Conservation (phyloP, 768 basidiomycete species). For the Trichaptum fuscoviolaceum region DNA sequence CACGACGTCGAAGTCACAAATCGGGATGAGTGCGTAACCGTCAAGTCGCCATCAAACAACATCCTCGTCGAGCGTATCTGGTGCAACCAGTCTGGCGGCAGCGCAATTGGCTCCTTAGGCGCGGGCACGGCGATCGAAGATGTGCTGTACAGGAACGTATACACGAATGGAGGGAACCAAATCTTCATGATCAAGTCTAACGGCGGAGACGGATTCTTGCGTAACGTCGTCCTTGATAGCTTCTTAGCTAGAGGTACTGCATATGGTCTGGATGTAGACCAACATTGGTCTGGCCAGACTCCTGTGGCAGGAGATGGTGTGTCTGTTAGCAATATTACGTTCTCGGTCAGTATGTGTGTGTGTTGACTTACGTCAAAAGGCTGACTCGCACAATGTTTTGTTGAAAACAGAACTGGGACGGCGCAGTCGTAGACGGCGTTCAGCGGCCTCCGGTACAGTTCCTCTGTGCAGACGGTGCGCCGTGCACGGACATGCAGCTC, state of each 20-base stretch:
- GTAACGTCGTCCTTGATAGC: slow-evolving; percentile 24
- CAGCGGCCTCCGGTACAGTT: slow-evolving; percentile 22
- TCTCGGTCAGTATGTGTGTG: slow-evolving; percentile 15
- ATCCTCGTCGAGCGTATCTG: slow-evolving; percentile 26
- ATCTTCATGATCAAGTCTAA: slow-evolving; percentile 26
- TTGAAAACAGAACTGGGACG: slow-evolving; percentile 22
- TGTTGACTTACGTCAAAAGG: neutral
- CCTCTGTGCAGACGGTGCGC: slow-evolving; percentile 22
- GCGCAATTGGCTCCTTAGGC: slow-evolving; percentile 23
- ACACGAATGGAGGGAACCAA: slow-evolving; percentile 26
- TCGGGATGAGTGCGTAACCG: slow-evolving; percentile 29
- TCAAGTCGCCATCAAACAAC: slow-evolving; percentile 24
- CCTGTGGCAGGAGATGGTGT: slow-evolving; percentile 22
- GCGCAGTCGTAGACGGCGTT: slow-evolving; percentile 21
- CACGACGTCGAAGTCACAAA: slow-evolving; percentile 29
- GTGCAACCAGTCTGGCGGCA: slow-evolving; percentile 28
- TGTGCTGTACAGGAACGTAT: slow-evolving; percentile 22
- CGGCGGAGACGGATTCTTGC: slow-evolving; percentile 19
- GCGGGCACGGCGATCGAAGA: slow-evolving; percentile 22
- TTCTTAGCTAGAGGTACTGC: slow-evolving; percentile 24
- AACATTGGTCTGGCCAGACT: slow-evolving; percentile 22
- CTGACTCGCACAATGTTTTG: neutral
- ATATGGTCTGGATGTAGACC: slow-evolving; percentile 24
- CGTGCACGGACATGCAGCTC: slow-evolving; percentile 22
- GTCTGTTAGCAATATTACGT: slow-evolving; percentile 23